Base-by-base conservation (phyloP, 2,329 filamentous ascomycete genomes). In the Lachnellula willkommii region DNA sequence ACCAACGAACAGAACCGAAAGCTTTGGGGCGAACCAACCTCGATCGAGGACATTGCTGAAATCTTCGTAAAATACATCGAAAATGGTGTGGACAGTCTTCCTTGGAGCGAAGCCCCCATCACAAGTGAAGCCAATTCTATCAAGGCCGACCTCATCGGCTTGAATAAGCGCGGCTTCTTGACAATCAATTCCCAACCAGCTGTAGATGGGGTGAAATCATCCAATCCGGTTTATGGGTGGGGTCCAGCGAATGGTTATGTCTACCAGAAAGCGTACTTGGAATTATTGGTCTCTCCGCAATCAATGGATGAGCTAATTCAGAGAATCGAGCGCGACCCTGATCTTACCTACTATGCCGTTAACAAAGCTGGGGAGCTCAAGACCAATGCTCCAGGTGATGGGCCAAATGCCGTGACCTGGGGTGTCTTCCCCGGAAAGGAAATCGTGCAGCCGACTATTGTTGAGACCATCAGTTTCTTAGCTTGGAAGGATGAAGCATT, bases 361-460 rank as follows among this genome's bases (percentile, higher is more conserved):
- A 94, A 89, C 66, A 92, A 90, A 72, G 79, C 81, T 20, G 92
- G 93, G 28, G 83, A 87, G 55, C 79, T 97, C 54, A 85, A 85
- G 71, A 94, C 90, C 28, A 97, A 99, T 68, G 85, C 90, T 1
- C 85, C 86, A 8, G 83, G 84, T 22, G 90, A 95, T 64, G 89
- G 90, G 5, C 94, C 94, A 39, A 99, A 99, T 67, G 94, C 94
- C n/a, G 89, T 99, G 50, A 99, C 94, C 1, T 99, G 94, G 94
- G 94, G 94, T 73, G 95, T 99, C 36, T 99, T 97, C 77, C 93
- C 94, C 0, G 94, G 94, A 56, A 95, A 97, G 72, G 94, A 99
- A 73, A 96, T 99, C 69, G 92, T 99, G n/a, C 94, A 99, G 73
- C 94, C 94, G 14, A 99, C 94, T n/a, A 96, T 99, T 66, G 94